phyloP scores from a whole-genome alignment of 495 filamentous ascomycete species.

The Xylaria flabelliformis region DNA sequence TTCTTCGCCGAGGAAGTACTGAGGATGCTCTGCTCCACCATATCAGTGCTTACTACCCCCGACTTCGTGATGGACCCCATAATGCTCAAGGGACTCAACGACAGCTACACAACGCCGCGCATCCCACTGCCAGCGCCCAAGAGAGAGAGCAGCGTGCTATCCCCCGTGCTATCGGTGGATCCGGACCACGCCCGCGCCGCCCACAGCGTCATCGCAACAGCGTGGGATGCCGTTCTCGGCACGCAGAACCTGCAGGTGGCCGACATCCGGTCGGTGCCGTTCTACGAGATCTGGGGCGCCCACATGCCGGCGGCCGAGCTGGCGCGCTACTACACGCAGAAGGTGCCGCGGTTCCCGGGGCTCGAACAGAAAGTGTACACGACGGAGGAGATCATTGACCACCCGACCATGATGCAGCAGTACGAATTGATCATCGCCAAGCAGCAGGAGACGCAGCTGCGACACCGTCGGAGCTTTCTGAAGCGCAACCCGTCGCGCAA shows the following conservation, averaged over 20 bases:
- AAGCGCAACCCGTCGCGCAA: slow-evolving; percentile 29
- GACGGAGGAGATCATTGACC: slow-evolving; percentile 55
- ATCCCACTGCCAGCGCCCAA: slow-evolving; percentile 46
- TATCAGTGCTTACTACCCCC: slow-evolving; percentile 48
- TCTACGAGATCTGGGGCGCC: slow-evolving; percentile 58
- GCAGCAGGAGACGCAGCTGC: slow-evolving; percentile 36
- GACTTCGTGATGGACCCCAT: slow-evolving; percentile 49
- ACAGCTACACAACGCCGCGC: slow-evolving; percentile 41
- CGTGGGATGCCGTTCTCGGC: slow-evolving; percentile 51
- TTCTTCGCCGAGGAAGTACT: slow-evolving; percentile 50
- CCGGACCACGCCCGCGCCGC: slow-evolving; percentile 39
- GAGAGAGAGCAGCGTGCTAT: slow-evolving; percentile 28
- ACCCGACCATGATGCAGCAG: slow-evolving; percentile 56
- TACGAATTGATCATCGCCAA: slow-evolving; percentile 55
- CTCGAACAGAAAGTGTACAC: slow-evolving; percentile 38
- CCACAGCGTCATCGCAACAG: slow-evolving; percentile 45
- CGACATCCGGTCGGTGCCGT: slow-evolving; percentile 54
- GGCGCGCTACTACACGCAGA: slow-evolving; percentile 49
- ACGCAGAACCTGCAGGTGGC: slow-evolving; percentile 48
- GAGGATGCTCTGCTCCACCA: slow-evolving; percentile 49
- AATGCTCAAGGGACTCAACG: slow-evolving; percentile 44
- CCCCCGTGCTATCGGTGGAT: slow-evolving; percentile 29
- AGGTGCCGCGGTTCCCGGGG: slow-evolving; percentile 37
- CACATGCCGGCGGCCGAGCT: slow-evolving; percentile 54
- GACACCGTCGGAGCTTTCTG: slow-evolving; percentile 28